Evolutionary conservation across 345 rosid species (phyloP).

Genomic region (Citrus unshiu): DNA sequence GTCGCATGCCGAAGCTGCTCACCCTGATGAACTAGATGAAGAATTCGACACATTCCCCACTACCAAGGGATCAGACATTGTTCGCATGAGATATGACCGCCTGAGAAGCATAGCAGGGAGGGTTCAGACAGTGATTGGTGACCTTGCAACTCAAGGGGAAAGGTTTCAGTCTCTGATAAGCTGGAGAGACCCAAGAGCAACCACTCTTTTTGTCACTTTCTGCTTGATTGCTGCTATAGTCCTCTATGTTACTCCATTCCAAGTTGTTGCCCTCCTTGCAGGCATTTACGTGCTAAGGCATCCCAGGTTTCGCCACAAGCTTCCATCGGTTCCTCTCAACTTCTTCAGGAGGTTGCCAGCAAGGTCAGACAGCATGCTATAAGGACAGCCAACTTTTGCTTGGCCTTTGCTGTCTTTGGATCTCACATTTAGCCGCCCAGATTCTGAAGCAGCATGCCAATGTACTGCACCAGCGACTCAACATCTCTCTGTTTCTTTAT

Average conservation of each 20-base stretch:
- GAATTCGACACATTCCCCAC: constrained; percentile 94
- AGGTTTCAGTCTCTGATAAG: constrained; percentile 77
- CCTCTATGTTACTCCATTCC: constrained; percentile 86
- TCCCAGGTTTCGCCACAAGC: constrained; percentile 86
- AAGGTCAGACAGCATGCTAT: constrained; percentile 90
- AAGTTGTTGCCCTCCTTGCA: constrained; percentile 62
- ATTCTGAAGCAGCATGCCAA: not conserved
- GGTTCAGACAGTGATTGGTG: constrained; percentile 95
- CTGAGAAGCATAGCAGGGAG: constrained; percentile 87
- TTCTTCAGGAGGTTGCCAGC: constrained; percentile 96
- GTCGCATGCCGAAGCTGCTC: constrained; percentile 82
- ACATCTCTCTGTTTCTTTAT: not conserved
- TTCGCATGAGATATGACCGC: constrained; percentile 86
- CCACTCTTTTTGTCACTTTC: constrained; percentile 77
- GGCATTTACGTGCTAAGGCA: constrained; percentile 81
- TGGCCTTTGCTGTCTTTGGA: not conserved
- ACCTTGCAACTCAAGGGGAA: constrained; percentile 93
- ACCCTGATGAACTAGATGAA: constrained; percentile 93
- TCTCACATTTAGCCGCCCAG: not conserved
- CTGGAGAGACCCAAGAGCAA: constrained; percentile 98
- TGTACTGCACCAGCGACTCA: not conserved
- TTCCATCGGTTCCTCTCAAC: constrained; percentile 83
- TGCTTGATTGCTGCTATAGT: constrained; percentile 80
- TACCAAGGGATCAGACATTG: constrained; percentile 58
- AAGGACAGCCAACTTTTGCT: constrained; percentile 10